Percentiles rank a stretch among this genome's conserved stretches.
These are phyloP conservation scores for Dimargaris verticillata DNA, from an alignment of 192 early-diverging fungal genomes.

Conservation along the genomic window DNA sequence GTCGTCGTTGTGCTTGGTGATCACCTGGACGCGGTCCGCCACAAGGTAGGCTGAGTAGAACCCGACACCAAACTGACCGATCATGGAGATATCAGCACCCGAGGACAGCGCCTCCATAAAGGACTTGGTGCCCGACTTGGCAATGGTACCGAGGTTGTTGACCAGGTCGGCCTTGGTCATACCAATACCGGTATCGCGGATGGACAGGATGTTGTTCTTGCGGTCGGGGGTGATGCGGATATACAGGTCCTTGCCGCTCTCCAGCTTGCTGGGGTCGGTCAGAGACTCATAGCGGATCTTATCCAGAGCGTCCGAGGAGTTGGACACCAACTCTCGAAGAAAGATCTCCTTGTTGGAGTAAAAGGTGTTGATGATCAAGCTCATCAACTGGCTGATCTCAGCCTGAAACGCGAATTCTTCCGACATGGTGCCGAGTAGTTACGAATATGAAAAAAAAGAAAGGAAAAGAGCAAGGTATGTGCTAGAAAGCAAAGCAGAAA, in stretches of 20 bases:
- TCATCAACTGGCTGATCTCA: slow-evolving; percentile 99
- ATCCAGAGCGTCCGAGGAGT: slow-evolving; percentile 88
- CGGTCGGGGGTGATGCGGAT: slow-evolving; percentile 52
- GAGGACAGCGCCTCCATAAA: slow-evolving; percentile 96
- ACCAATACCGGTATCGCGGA: slow-evolving; percentile 52
- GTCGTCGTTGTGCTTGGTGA: slow-evolving; percentile 95
- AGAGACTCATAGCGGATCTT: slow-evolving; percentile 97
- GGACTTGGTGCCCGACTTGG: slow-evolving; percentile 98
- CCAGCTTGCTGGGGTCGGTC: slow-evolving; percentile 77
- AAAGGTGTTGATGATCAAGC: slow-evolving; percentile 99
- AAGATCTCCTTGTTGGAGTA: slow-evolving; percentile 98
- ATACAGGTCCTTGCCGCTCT: slow-evolving; percentile 83
- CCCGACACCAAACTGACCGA: slow-evolving; percentile 99
- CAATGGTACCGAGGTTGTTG: slow-evolving; percentile 98
- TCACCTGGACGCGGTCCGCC: slow-evolving; percentile 88
- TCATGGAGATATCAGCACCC: slow-evolving; percentile 98
- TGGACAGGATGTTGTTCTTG: slow-evolving; percentile 39
- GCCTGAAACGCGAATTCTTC: slow-evolving; percentile 90
- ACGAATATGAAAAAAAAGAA: no score
- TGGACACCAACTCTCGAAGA: slow-evolving; percentile 94
- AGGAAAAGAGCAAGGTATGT: no score
- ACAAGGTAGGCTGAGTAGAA: slow-evolving; percentile 99
- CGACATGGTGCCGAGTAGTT: no score
- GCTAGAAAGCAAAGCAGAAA: no score
- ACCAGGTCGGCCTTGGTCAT: slow-evolving; percentile 93